Base-by-base conservation (phyloP, 2,329 filamentous ascomycete genomes). In the Domatiomyces globalis region DNA sequence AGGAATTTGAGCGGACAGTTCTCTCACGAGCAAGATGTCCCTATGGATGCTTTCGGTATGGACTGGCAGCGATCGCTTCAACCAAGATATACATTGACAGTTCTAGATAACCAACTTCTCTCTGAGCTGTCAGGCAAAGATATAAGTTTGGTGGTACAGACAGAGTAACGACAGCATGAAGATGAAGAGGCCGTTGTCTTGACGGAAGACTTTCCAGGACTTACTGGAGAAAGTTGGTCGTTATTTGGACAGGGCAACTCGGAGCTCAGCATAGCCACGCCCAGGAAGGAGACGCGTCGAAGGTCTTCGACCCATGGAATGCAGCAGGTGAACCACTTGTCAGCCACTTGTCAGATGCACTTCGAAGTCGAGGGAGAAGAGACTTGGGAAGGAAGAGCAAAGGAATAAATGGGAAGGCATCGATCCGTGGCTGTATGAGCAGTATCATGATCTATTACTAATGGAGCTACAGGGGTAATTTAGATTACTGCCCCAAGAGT, bases 381-480 rank as follows among this genome's bases (percentile, higher is more conserved):
- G 48, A 46, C 25, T 53, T 42, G 52, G 54, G 29, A 53, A 59
- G 17, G 56, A 58, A 43, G 49, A 58, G 19, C 54, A 60, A 49
- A 56, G 52, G 49, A 54, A 48, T 22, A 58, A 51, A 46, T 69
- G 67, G 66, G 63, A 67, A 20, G 67, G 64, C 25, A 62, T 71
- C 20, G 68, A 67, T 46, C 62, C 63, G 43, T 58, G 60, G 45
- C 47, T 72, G 33, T 56, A 70, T 49, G 63, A 69, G 49, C 66
- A 71, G 54, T 71, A 39, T 39, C 10, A 15, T 39, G 33, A 15
- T 39, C 12, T n/a, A n/a, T n/a, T n/a, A n/a, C 22, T 39, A 3
- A 10, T 39, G 12, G 33, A 39, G 12, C 33, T 39, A 10, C 4
- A 15, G 4, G 33, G 15, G 10, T 39, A 39, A 39, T 5, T 12